Evolutionary conservation across 2,329 filamentous ascomycete genomes (phyloP).

Genomic region (Verticillium dahliae): DNA sequence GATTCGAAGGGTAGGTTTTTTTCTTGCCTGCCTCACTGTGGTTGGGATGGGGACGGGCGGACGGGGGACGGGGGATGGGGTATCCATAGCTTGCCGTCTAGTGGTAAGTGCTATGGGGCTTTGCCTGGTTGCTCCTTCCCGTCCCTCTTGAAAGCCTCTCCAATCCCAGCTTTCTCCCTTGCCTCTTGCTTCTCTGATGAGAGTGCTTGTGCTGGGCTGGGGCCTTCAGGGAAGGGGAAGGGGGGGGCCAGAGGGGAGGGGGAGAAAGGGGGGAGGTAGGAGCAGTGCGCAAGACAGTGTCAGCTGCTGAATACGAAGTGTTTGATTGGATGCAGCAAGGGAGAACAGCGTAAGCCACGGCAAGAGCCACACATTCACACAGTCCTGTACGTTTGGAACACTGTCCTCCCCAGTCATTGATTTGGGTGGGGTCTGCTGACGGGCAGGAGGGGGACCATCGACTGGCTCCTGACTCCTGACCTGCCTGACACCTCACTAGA

Average conservation of each 20-base stretch:
- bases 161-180: slow-evolving; percentile 21
- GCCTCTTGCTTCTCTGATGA: slow-evolving; percentile 8
- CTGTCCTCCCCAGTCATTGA: neutral
- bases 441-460: neutral
- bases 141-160: slow-evolving; percentile 16
- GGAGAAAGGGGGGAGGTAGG: neutral
- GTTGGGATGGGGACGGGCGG: neutral
- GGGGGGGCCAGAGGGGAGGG: neutral
- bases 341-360: neutral
- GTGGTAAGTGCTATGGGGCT: neutral
- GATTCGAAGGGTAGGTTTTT: slow-evolving; percentile 2
- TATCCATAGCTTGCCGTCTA: neutral
- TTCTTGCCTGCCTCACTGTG: neutral
- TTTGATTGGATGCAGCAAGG: neutral
- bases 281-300: neutral
- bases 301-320: neutral
- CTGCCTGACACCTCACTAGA: neutral
- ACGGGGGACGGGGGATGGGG: neutral
- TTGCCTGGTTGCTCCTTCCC: neutral
- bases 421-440: neutral
- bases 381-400: neutral
- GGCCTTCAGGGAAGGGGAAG: neutral
- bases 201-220: neutral
- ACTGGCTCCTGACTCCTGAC: neutral
- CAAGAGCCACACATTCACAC: neutral